Evolutionary conservation across 352 stramenopile genomes (phyloP), one percentile per base, ranked within the genome.

Genomic region (Thalassiosira mediterranea): DNA sequence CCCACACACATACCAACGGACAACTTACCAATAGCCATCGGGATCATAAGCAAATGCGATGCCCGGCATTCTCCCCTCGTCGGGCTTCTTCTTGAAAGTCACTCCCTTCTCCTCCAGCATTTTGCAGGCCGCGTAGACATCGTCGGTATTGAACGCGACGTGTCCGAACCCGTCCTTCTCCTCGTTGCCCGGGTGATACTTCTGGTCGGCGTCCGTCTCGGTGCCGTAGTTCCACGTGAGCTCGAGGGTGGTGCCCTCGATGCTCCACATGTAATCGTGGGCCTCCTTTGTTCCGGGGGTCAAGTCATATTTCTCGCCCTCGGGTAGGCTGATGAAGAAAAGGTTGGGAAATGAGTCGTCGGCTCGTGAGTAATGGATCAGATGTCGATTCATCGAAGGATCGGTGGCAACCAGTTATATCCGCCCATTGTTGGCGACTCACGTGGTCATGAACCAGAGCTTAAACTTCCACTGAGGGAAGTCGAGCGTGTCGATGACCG

Each of bases 91-190:
- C 70, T 97, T 93, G 73, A 97, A 97, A 3, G 51, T 63, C 5
- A 95, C 93, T 19, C 91, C 92, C 4, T 80, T 78, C 46, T 78
- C 76, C 71, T 95, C 91, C 28, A 96, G 79, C 48, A 84, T 86
- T 28, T 73, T 85, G 51, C 79, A 91, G n/a, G 86, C 66, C 4
- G 84, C 83, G 72, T 96, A 95, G 8, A 97, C 91, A 87, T 96
- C 92, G 51, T 93, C 82, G 4, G 87, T 85, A 66, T 86, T 87
- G 66, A 96, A 88, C 37, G 90, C 92, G 54, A 97, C 61, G 76
- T 96, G 93, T n/a, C 94, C 94, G 87, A 97, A 97, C 15, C 94
- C 94, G 76, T 95, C 81, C 28, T 91, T 93, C 56, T 97, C 93
- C 51, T 89, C 66, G 81, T 97, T 97, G 3, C 92, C 92, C 49